Conservation (phyloP, 1,284 basidiomycete genomes). For the Marasmius fiardii region DNA sequence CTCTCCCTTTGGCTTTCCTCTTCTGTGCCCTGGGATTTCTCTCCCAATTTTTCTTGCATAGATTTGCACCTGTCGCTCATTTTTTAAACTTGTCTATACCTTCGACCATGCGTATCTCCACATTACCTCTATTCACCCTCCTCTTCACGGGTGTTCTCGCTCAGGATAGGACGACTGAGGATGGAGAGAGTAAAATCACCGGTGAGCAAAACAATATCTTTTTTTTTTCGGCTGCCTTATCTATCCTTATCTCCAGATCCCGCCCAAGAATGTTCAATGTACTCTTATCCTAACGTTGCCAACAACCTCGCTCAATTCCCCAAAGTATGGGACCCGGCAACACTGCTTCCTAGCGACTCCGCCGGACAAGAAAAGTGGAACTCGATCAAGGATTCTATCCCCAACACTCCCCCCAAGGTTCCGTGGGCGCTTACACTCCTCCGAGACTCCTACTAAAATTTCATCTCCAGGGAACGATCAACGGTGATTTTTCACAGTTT, state of each 20-base stretch:
- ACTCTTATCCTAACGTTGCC: background rate
- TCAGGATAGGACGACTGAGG: background rate
- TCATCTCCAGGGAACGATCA: background rate
- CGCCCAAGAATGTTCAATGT: background rate
- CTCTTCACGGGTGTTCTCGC: background rate
- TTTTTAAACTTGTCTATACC: no score
- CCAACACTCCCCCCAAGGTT: background rate
- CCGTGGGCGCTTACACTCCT: background rate
- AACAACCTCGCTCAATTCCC: background rate
- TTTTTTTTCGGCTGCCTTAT: background rate
- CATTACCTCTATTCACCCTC: background rate
- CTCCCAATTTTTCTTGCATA: no score
- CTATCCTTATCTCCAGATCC: background rate
- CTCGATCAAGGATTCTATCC: background rate
- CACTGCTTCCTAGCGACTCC: background rate
- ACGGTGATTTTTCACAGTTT: background rate
- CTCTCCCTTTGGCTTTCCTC: no score
- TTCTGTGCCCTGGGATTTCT: no score
- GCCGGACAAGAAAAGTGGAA: constrained; percentile 1
- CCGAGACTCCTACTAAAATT: background rate
- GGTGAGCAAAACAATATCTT: background rate
- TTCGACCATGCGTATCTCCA: background rate
- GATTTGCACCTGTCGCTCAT: no score
- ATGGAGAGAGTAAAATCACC: background rate
- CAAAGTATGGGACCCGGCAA: background rate